Conservation (phyloP, 768 basidiomycete genomes). For the Lentinula lateritia region DNA sequence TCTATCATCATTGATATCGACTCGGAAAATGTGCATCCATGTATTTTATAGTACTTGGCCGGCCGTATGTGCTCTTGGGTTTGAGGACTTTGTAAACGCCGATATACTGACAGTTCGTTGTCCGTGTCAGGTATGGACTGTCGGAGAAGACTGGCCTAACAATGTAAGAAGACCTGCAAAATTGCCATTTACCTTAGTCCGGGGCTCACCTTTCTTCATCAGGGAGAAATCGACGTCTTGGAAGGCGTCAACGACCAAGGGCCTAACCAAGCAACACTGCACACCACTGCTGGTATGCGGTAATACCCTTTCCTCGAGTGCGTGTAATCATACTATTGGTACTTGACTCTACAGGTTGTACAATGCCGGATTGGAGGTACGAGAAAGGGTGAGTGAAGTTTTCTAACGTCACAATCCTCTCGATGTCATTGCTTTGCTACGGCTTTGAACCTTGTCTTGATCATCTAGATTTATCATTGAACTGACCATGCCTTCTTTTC, state of each 20-base stretch:
- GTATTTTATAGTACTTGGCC: conserved; percentile 29
- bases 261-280: conserved; percentile 37
- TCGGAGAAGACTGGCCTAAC: neutral
- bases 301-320: neutral
- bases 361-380: conserved; percentile 33
- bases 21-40: neutral
- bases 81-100: neutral
- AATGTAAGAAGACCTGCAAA: neutral
- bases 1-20: neutral
- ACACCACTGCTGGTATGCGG: conserved; percentile 33
- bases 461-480: too few species aligned
- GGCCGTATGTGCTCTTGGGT: conserved; percentile 48
- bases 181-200: neutral
- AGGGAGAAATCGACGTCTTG: conserved; percentile 36
- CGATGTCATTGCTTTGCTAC: neutral
- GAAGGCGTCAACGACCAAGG: conserved; percentile 45
- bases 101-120: neutral
- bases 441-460: too few species aligned
- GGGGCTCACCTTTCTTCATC: neutral
- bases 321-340: neutral
- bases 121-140: neutral
- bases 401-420: neutral
- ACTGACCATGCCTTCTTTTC: neutral
- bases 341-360: conserved; percentile 28
- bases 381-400: conserved; percentile 35